Percentiles rank a stretch among this genome's conserved stretches.
Evolutionary conservation across 331 rosid genomes (phyloP).

Genomic region (Rosa hybrid): DNA sequence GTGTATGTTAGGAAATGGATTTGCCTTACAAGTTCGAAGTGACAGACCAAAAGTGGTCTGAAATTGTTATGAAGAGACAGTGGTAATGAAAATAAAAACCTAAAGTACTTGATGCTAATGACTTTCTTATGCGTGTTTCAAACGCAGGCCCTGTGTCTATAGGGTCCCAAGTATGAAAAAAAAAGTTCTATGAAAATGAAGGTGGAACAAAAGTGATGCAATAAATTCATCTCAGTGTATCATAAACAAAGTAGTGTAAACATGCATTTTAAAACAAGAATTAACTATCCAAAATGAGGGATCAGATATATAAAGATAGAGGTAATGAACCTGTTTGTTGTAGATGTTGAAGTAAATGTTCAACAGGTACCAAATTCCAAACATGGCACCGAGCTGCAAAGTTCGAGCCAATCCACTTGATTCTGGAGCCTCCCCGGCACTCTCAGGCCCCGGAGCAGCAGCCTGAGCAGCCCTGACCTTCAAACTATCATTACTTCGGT

Average conservation of each 20-base stretch:
- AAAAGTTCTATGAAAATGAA: background rate
- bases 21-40: background rate
- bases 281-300: background rate
- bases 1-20: background rate
- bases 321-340: constrained; percentile 69
- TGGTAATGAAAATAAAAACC: background rate
- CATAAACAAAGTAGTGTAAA: background rate
- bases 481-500: constrained; percentile 26
- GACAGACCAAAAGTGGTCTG: background rate
- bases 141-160: background rate
- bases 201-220: background rate
- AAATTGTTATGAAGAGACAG: background rate
- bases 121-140: background rate
- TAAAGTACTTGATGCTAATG: background rate
- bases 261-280: background rate
- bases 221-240: background rate
- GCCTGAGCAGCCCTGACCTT: constrained; percentile 40
- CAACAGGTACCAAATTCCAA: constrained; percentile 76
- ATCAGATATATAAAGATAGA: background rate
- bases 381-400: constrained; percentile 68
- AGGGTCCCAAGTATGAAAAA: background rate
- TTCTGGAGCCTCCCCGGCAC: constrained; percentile 33
- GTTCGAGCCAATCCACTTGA: constrained; percentile 24
- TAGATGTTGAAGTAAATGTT: constrained; percentile 79
- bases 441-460: constrained; percentile 33